Evolutionary conservation across 192 early-diverging fungal species (phyloP), one percentile per base, ranked within the genome.

Genomic region (Thamnidium elegans): DNA sequence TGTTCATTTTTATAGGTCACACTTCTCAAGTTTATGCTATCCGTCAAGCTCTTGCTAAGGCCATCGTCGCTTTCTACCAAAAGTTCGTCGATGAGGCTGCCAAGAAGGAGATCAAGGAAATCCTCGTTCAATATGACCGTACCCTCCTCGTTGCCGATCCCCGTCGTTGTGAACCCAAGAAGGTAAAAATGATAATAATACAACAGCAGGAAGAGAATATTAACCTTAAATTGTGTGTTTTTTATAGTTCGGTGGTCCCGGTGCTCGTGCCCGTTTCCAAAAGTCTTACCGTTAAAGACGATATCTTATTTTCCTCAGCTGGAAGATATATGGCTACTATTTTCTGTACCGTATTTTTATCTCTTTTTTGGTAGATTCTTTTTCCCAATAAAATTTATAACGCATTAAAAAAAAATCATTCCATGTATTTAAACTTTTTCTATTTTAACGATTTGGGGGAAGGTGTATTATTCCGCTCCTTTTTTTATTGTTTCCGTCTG

Each of bases 161-260:
- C 65, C 94, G 97, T 82, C 95, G 97, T 77, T 94, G 91, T 86
- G 97, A 99, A 81, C 93, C 97, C 83, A 99, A 99, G 94, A 99
- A 97, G 58, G 58, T 59, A 58, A 42, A 45, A 13, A 26, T 0
- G 14, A 14, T 58, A 58, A 1, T 2, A 2, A 26, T 26, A 26
- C 26, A 15, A 26, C 26, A 26, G 26, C 26, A 26, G 26, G 26
- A 26, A 26, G 3, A 26, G 3, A 26, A 26, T 26, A 26, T 45
- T 45, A 45, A 13, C 8, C 44, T 45, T 15, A 45, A 13, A 9
- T 45, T 13, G 8, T 45, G 14, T 45, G 3, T 21, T 43, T 4
- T 5, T 23, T 14, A 44, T 30, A 71, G 89, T 99, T 99, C 75
- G 97, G 95, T 82, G 97, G 97, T 87, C 83, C 83, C 65, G 97